Evolutionary conservation across 495 filamentous ascomycete genomes (phyloP), one percentile per base, ranked within the genome.

Genomic region (Podospora bellae-mahoneyi): DNA sequence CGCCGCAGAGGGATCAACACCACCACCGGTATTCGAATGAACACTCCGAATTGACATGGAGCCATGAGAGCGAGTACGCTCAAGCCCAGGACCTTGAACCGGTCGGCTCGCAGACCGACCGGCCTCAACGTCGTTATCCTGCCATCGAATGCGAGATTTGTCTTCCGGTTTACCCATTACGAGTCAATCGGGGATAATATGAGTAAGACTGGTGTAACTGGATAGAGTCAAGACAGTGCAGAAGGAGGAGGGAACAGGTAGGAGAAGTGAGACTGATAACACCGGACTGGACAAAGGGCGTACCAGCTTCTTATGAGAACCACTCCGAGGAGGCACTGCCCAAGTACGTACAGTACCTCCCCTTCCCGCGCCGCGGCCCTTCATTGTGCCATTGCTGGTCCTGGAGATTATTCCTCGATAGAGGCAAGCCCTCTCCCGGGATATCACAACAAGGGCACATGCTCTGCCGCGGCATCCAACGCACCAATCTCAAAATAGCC

Each of bases 1-100:
- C 2, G 79, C 79, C 19, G 81, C 75, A 2, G 79, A 77, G 9
- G 83, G 84, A 65, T 86, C 81, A 26, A 84, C 7, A 20, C 1
- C 60, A 59, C 73, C 73, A 61, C 73, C 73, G 59, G 71, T 48
- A 65, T 70, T 68, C 15, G 78, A 78, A 54, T 64, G 76, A 18
- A 76, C 69, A 56, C 75, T 78, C 34, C 69, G 76, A 65, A 80
- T 79, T 18, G 80, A 81, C 66, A 81, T 73, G 1, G 80, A 80
- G 55, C 78, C 71, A 16, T 48, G 71, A 4, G 79, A 82, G 28
- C 65, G 67, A 5, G 71, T 67, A 15, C 78, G 78, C 62, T 66
- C 65, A 16, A 78, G 73, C 9, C 53, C 66, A 57, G 76, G 19
- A 53, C 19, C 57, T 18, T 20, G 53, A 7, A 55, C 5, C 55